phyloP scores from a whole-genome alignment of 1,284 basidiomycete species.

The Naganishia sp. region DNA sequence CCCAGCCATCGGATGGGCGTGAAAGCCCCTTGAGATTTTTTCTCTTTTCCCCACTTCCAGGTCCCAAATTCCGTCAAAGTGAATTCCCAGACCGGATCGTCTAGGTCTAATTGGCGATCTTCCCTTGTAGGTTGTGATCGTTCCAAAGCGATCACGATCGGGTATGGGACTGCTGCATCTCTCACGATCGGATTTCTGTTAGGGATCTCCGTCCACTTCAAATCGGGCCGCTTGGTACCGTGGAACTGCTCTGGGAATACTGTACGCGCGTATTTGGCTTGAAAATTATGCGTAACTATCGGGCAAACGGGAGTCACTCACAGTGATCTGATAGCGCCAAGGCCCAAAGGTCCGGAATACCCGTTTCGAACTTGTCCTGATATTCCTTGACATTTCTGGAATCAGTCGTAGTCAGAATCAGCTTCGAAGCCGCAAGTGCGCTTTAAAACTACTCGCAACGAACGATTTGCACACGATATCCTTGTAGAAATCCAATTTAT shows the following conservation, averaged over 20 bases:
- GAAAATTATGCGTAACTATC: no score
- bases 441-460: no score
- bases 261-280: slow-evolving; percentile 28
- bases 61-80: slow-evolving; percentile 57
- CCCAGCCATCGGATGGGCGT: slow-evolving; percentile 52
- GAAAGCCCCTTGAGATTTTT: slow-evolving; percentile 43
- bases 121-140: slow-evolving; percentile 45
- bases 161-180: slow-evolving; percentile 45
- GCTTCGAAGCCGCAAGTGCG: no score
- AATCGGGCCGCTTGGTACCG: slow-evolving; percentile 42
- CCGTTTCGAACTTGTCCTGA: slow-evolving; percentile 43
- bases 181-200: slow-evolving; percentile 36
- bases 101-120: slow-evolving; percentile 46
- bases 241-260: slow-evolving; percentile 39
- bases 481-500: slow-evolving; percentile 53
- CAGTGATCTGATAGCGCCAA: slow-evolving; percentile 23
- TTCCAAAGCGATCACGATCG: slow-evolving; percentile 57
- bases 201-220: slow-evolving; percentile 40
- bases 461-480: slow-evolving; percentile 47
- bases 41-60: slow-evolving; percentile 42
- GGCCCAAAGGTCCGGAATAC: slow-evolving; percentile 38
- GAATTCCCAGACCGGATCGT: slow-evolving; percentile 57
- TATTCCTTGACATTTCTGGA: slow-evolving; percentile 38
- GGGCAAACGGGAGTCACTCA: slow-evolving; percentile 11
- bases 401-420: no score